These are phyloP conservation scores for Grosmannia serpens DNA, from an alignment of 2,329 filamentous ascomycete genomes.

Conservation along the genomic window DNA sequence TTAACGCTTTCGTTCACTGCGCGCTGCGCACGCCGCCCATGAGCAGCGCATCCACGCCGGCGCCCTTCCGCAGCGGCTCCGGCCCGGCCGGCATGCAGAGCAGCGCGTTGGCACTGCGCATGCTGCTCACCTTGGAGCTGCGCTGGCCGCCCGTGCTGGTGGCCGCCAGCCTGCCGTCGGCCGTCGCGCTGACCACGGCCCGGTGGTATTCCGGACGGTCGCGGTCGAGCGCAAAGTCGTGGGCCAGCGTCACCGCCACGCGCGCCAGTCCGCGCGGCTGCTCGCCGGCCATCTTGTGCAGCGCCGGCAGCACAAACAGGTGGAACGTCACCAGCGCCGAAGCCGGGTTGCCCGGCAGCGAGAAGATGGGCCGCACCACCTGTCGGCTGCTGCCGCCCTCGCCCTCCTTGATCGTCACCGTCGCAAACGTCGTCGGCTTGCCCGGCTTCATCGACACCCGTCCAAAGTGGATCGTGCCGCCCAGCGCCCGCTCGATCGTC, in stretches of 20 bases:
- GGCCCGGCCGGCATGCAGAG: slow-evolving; percentile 60
- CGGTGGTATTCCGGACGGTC: slow-evolving; percentile 80
- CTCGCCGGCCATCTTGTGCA: slow-evolving; percentile 67
- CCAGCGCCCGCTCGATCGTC: slow-evolving; percentile 80
- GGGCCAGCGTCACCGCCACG: slow-evolving; percentile 58
- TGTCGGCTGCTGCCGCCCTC: slow-evolving; percentile 19
- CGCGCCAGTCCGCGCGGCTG: slow-evolving; percentile 56
- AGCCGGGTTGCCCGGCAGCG: slow-evolving; percentile 86
- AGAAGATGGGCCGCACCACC: slow-evolving; percentile 65
- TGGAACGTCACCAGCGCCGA: slow-evolving; percentile 89
- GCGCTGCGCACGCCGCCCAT: slow-evolving; percentile 44
- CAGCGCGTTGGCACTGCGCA: slow-evolving; percentile 80
- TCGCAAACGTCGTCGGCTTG: slow-evolving; percentile 95
- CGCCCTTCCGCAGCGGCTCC: slow-evolving; percentile 55
- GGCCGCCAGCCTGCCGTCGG: slow-evolving; percentile 59
- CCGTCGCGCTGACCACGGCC: slow-evolving; percentile 55
- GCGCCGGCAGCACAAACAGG: slow-evolving; percentile 79
- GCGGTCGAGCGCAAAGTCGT: slow-evolving; percentile 65
- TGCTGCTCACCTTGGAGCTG: slow-evolving; percentile 79
- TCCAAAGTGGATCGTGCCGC: slow-evolving; percentile 91
- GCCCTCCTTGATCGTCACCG: slow-evolving; percentile 53
- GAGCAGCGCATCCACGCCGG: slow-evolving; percentile 64
- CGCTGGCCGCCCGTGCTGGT: slow-evolving; percentile 81
- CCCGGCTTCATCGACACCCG: slow-evolving; percentile 96
- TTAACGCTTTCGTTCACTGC: not conserved